phyloP scores from a whole-genome alignment of 2,329 filamentous ascomycete genomes.

The Colletotrichum somersetense region DNA sequence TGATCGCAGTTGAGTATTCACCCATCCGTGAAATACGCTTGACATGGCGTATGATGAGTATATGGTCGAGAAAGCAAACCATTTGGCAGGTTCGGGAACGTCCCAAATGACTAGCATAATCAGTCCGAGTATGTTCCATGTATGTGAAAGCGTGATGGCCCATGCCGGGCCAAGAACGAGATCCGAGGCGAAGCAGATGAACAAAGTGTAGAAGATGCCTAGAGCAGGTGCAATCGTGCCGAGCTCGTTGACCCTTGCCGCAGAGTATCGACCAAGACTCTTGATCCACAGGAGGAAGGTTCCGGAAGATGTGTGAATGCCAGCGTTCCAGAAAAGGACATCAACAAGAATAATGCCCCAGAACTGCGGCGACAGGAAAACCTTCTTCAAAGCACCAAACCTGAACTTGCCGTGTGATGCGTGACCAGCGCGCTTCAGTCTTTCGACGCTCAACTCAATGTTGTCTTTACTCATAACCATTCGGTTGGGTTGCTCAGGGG shows the following conservation, averaged over 20 bases:
- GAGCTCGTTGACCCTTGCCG: constrained; percentile 65
- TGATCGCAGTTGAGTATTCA: constrained; percentile 26
- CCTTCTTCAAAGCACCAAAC: constrained; percentile 47
- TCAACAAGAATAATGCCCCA: constrained; percentile 53
- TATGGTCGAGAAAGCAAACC: constrained; percentile 63
- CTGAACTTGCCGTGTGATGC: constrained; percentile 53
- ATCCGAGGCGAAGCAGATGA: constrained; percentile 36
- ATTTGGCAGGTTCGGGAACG: constrained; percentile 65
- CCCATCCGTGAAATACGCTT: constrained; percentile 38
- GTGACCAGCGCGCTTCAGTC: constrained; percentile 58
- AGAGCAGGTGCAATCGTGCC: constrained; percentile 38
- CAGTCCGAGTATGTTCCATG: constrained; percentile 30
- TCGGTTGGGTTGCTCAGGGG: constrained; percentile 48
- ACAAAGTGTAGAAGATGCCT: constrained; percentile 33
- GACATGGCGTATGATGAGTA: constrained; percentile 29
- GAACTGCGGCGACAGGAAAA: constrained; percentile 56
- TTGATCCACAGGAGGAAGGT: constrained; percentile 57
- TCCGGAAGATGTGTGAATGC: constrained; percentile 54
- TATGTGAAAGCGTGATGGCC: constrained; percentile 46
- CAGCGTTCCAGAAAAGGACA: constrained; percentile 62
- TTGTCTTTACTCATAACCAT: constrained; percentile 47
- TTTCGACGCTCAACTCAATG: constrained; percentile 45
- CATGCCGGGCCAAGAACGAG: constrained; percentile 47
- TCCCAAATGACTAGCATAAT: constrained; percentile 67
- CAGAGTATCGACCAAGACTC: constrained; percentile 56